These are phyloP conservation scores for Sambucus nigra DNA, from an alignment of 129 eudicot genomes.

Conservation along the genomic window DNA sequence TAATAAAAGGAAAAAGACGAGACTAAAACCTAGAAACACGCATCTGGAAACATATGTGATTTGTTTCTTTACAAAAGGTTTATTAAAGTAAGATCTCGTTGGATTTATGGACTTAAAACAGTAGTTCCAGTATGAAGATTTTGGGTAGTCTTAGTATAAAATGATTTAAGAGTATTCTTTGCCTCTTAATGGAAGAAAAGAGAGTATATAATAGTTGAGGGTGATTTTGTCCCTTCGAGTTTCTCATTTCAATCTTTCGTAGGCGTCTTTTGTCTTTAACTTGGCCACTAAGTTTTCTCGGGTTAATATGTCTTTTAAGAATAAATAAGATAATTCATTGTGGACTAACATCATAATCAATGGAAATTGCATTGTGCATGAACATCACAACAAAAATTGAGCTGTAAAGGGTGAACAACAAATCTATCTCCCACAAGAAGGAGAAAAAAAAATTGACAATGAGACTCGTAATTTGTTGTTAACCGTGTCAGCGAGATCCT, in stretches of 20 bases:
- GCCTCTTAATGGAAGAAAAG: conserved; percentile 21
- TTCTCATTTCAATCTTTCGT: background rate
- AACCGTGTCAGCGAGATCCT: too few species aligned
- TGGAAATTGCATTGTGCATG: too few species aligned
- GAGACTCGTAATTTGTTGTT: too few species aligned
- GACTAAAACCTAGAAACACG: conserved; percentile 35
- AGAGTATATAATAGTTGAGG: conserved; percentile 3
- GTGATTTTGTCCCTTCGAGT: conserved; percentile 11
- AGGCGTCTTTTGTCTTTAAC: conserved; percentile 6
- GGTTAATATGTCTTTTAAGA: background rate
- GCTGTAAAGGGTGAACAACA: too few species aligned
- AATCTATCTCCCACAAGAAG: too few species aligned
- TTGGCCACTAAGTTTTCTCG: conserved; percentile 25
- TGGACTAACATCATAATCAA: background rate
- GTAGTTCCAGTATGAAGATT: background rate
- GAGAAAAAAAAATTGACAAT: too few species aligned
- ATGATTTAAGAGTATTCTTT: conserved; percentile 12
- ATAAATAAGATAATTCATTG: background rate
- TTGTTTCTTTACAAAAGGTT: conserved; percentile 15
- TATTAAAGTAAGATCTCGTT: background rate
- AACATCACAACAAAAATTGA: too few species aligned
- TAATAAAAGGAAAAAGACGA: conserved; percentile 11
- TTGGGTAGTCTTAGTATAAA: background rate
- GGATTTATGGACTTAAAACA: background rate
- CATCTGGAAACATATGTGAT: conserved; percentile 8